phyloP scores from a whole-genome alignment of 495 filamentous ascomycete genomes.

The Penicillium coffeae region DNA sequence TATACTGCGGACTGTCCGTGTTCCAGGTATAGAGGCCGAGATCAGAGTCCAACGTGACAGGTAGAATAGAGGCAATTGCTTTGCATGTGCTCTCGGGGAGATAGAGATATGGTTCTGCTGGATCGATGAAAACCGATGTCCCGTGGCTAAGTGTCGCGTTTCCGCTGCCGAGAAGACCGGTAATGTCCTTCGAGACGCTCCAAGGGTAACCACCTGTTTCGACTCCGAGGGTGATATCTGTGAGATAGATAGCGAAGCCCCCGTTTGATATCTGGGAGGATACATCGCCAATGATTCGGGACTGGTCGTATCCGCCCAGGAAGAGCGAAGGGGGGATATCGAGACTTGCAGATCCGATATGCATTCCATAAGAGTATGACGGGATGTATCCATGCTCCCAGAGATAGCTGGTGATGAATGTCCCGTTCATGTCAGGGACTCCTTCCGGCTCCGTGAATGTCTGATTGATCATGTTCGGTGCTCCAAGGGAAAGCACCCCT shows the following conservation, averaged over 20 bases:
- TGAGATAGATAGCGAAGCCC: slow-evolving; percentile 25
- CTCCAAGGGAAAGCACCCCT: slow-evolving; percentile 1
- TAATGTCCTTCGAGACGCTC: slow-evolving; percentile 23
- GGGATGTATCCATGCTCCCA: slow-evolving; percentile 14
- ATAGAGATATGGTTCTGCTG: slow-evolving; percentile 43
- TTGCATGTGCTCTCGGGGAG: slow-evolving; percentile 47
- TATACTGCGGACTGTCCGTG: slow-evolving; percentile 33
- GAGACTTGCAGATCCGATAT: slow-evolving; percentile 45
- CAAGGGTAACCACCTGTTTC: slow-evolving; percentile 39
- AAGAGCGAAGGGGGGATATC: slow-evolving; percentile 36
- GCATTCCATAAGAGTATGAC: slow-evolving; percentile 49
- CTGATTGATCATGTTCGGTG: background rate
- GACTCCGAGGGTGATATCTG: slow-evolving; percentile 37
- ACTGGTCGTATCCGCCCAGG: slow-evolving; percentile 50
- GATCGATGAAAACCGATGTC: slow-evolving; percentile 27
- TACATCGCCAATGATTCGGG: slow-evolving; percentile 25
- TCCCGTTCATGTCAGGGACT: slow-evolving; percentile 1
- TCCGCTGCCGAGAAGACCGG: slow-evolving; percentile 29
- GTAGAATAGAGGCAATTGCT: slow-evolving; percentile 39
- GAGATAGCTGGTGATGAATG: slow-evolving; percentile 4
- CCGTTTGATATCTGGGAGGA: slow-evolving; percentile 16
- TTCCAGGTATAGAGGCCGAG: slow-evolving; percentile 51
- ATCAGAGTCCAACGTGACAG: slow-evolving; percentile 36
- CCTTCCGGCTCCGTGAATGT: background rate
- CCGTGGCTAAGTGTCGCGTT: slow-evolving; percentile 2